Percentiles rank a stretch among this genome's conserved stretches.
These are phyloP conservation scores for Phytopythium mirpurense DNA, from an alignment of 352 stramenopile genomes.

Conservation along the genomic window DNA sequence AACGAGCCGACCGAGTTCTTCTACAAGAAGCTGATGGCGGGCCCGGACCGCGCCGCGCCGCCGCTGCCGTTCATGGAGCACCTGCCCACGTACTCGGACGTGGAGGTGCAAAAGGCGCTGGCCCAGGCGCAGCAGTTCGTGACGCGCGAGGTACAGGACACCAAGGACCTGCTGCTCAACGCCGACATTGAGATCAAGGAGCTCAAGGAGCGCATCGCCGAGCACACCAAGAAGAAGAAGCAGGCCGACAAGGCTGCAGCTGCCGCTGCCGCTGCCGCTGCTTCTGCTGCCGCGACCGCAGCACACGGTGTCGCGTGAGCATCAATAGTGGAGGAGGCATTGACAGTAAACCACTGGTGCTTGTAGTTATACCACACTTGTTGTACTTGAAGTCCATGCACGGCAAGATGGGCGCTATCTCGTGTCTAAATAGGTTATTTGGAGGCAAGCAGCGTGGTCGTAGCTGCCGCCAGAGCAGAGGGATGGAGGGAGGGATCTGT, in stretches of 20 bases:
- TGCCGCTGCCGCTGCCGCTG: neutral
- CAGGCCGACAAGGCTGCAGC: constrained; percentile 45
- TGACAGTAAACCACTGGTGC: neutral
- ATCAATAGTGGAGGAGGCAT: no score
- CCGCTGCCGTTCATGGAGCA: constrained; percentile 76
- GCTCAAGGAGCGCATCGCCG: constrained; percentile 64
- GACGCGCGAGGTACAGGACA: constrained; percentile 61
- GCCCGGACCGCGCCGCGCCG: constrained; percentile 58
- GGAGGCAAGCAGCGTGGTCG: neutral
- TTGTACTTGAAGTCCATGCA: no score
- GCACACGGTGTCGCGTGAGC: neutral
- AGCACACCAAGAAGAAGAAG: constrained; percentile 79
- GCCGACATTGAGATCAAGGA: constrained; percentile 71
- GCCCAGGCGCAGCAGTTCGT: constrained; percentile 78
- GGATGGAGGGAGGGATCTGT: no score
- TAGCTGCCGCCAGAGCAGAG: no score
- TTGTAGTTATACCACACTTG: no score
- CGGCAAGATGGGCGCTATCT: no score
- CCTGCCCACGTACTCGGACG: constrained; percentile 86
- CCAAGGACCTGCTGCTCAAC: constrained; percentile 63
- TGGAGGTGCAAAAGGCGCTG: constrained; percentile 83
- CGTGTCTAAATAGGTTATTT: constrained; percentile 9
- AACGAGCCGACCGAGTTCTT: constrained; percentile 95
- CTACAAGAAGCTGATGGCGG: constrained; percentile 89
- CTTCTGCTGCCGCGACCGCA: neutral